Conservation (phyloP, 2,329 filamentous ascomycete species). For the Davidsoniella australis region DNA sequence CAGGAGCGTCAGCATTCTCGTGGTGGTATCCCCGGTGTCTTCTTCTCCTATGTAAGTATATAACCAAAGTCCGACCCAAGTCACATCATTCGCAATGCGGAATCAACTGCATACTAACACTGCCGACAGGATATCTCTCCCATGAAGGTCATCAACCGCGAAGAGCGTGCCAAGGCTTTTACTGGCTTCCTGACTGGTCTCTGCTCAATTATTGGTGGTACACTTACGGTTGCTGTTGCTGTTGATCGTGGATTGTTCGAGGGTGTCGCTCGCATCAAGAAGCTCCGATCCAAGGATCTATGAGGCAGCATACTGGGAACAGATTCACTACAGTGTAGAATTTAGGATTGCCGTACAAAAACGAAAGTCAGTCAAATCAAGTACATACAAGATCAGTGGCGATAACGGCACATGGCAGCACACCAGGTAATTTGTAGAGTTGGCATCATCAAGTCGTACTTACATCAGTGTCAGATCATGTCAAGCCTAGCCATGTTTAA, state of each 20-base stretch:
- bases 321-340: background rate
- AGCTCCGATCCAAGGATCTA: conserved; percentile 53
- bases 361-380: too few relatives aligned
- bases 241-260: conserved; percentile 86
- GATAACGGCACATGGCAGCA: too few relatives aligned
- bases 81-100: background rate
- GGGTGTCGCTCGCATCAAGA: conserved; percentile 68
- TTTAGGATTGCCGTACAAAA: background rate
- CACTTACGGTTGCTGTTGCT: conserved; percentile 85
- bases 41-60: conserved; percentile 81
- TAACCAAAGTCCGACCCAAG: background rate
- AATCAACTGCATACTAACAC: background rate
- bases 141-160: conserved; percentile 98
- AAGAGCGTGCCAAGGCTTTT: conserved; percentile 77
- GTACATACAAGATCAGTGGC: too few relatives aligned
- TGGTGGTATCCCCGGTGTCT: conserved; percentile 90
- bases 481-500: too few relatives aligned
- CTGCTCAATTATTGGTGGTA: conserved; percentile 88
- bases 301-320: conserved; percentile 18
- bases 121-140: conserved; percentile 71
- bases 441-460: too few relatives aligned
- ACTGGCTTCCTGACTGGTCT: conserved; percentile 84
- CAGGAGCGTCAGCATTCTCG: conserved; percentile 78
- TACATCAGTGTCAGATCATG: too few relatives aligned
- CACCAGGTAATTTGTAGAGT: too few relatives aligned